Evolutionary conservation across 2,329 filamentous ascomycete species (phyloP), one percentile per base, ranked within the genome.

Genomic region (Claviceps lovelessii): DNA sequence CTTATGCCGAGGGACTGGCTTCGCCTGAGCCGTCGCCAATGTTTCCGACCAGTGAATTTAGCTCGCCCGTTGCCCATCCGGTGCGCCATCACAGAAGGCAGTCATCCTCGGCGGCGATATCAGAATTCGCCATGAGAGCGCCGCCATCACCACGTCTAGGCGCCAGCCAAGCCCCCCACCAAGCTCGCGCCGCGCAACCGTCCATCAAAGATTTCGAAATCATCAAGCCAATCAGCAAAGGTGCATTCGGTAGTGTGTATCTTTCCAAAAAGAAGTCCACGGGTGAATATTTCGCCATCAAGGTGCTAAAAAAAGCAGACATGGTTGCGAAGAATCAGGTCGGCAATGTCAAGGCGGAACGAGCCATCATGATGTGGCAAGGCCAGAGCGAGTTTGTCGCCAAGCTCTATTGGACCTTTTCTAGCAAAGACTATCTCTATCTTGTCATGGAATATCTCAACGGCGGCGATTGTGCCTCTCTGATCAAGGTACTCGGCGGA

Each of bases 321-420:
- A 98, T 98, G 93, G 89, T 98, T 58, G 93, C 93, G 58, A 98
- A 98, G 72, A 98, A 98, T 68, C 93, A 98, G 67, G 90, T 98
- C 62, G 95, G 93, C 61, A 98, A 98, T 65, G 93, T 98, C 64
- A 97, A 98, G 71, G 93, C 94, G 9, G 93, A 98, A 71, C 82
- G 93, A 61, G 94, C 94, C 28, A 98, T 98, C 66, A 97, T 98
- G 93, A 98, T 98, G 93, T 97, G 93, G 88, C 93, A 98, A 72
- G 93, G 93, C 28, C 90, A 97, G 69, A 98, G 94, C 68, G 93
- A 98, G 57, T 98, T 98, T 67, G 93, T 98, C 56, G 93, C 93
- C 31, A 98, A 98, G 73, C 78, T 98, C 13, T 98, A 97, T 72
- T 98, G 94, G 94, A 98, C 93, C 0, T 98, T 98, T 65, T 95